phyloP scores from a whole-genome alignment of 2,329 filamentous ascomycete genomes.

The Incumbomyces lentus region DNA sequence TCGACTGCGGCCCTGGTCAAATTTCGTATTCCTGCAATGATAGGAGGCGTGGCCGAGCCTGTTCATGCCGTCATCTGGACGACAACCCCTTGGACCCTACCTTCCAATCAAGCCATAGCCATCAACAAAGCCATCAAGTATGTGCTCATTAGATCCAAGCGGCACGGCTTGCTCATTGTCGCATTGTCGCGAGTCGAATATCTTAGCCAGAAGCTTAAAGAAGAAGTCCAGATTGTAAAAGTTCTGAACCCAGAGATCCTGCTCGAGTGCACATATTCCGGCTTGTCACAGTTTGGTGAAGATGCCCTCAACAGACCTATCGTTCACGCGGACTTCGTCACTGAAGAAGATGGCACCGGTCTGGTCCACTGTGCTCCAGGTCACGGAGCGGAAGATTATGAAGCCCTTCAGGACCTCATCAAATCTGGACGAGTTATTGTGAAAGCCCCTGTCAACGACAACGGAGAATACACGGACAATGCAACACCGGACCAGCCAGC shows the following conservation, averaged over 20 bases:
- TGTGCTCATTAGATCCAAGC: conserved; percentile 49
- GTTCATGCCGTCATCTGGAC: conserved; percentile 92
- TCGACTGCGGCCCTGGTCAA: conserved; percentile 57
- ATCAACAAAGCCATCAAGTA: conserved; percentile 68
- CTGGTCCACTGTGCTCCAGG: conserved; percentile 92
- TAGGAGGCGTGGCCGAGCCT: conserved; percentile 31
- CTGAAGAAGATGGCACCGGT: conserved; percentile 79
- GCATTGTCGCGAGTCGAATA: conserved; percentile 59
- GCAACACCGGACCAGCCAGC: conserved; percentile 63
- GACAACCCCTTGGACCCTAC: conserved; percentile 94
- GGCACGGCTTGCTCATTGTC: conserved; percentile 55
- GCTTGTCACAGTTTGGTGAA: conserved; percentile 60
- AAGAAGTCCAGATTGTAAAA: conserved; percentile 23
- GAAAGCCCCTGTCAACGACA: conserved; percentile 66
- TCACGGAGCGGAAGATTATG: conserved; percentile 94
- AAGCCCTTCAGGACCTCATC: conserved; percentile 45
- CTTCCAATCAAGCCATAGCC: conserved; percentile 83
- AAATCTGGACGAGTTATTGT: conserved; percentile 12
- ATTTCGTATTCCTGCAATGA: conserved; percentile 48
- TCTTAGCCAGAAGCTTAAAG: conserved; percentile 42
- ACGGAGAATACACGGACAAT: conserved; percentile 68
- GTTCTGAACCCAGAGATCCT: conserved; percentile 39
- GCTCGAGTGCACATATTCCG: conserved; percentile 46
- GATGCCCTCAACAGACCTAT: conserved; percentile 54
- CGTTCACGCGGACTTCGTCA: conserved; percentile 79